Conservation (phyloP, 2,329 filamentous ascomycete genomes). For the Ophiostoma ulmi region DNA sequence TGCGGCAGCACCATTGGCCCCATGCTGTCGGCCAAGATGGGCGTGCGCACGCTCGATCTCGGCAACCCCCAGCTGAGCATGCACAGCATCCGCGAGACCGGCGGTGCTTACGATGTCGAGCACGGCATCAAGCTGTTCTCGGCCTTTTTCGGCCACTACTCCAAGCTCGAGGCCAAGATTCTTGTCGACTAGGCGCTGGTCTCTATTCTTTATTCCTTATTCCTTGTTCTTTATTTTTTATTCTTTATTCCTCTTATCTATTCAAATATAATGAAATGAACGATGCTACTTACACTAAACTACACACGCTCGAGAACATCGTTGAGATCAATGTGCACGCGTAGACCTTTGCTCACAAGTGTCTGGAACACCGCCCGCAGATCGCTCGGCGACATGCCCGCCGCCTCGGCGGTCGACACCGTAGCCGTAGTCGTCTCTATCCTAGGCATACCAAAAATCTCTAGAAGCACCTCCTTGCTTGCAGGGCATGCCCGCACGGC, state of each 20-base stretch:
- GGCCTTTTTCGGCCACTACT: slow-evolving; percentile 80
- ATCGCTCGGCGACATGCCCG: slow-evolving; percentile 44
- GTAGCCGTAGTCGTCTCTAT: neutral
- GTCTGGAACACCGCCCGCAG: slow-evolving; percentile 40
- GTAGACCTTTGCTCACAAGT: slow-evolving; percentile 25
- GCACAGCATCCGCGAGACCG: slow-evolving; percentile 94
- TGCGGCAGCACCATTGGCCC: slow-evolving; percentile 97
- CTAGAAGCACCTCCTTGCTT: slow-evolving; percentile 47
- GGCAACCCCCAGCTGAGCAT: slow-evolving; percentile 93
- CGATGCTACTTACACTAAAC: neutral
- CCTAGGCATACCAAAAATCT: slow-evolving; percentile 39
- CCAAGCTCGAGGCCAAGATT: slow-evolving; percentile 75
- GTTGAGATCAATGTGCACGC: slow-evolving; percentile 28
- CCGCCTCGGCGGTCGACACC: neutral
- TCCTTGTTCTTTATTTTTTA: too few species aligned
- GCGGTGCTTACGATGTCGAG: slow-evolving; percentile 80
- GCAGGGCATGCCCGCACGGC: slow-evolving; percentile 46
- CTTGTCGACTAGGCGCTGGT: slow-evolving; percentile 60
- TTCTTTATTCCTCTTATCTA: neutral
- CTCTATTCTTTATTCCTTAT: neutral
- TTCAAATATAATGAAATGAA: neutral
- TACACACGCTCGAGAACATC: slow-evolving; percentile 23
- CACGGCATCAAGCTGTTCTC: slow-evolving; percentile 81
- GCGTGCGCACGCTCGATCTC: slow-evolving; percentile 82
- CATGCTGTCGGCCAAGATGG: slow-evolving; percentile 85